Conservation (phyloP, 2,329 filamentous ascomycete species). For the Nannizzia gypsea region DNA sequence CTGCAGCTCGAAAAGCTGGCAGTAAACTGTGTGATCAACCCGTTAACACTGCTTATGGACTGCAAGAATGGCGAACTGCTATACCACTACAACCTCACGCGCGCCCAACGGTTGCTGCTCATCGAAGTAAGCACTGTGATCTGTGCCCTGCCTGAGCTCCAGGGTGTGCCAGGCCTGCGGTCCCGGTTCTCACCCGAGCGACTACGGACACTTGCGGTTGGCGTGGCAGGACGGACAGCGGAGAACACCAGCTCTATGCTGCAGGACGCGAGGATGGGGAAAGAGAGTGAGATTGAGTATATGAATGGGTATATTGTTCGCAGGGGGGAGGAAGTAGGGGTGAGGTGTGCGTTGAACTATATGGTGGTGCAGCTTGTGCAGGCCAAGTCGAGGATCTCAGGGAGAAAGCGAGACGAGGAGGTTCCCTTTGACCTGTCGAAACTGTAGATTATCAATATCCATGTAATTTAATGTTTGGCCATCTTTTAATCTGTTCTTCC, state of each 20-base stretch:
- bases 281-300: conserved; percentile 64
- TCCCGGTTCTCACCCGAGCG: conserved; percentile 50
- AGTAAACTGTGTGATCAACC: conserved; percentile 64
- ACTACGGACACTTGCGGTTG: conserved; percentile 48
- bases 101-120: conserved; percentile 58
- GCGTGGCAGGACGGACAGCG: conserved; percentile 43
- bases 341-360: conserved; percentile 61
- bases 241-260: conserved; percentile 56
- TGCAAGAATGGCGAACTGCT: conserved; percentile 60
- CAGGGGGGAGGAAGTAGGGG: conserved; percentile 58
- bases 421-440: conserved; percentile 23
- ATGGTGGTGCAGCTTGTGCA: conserved; percentile 62
- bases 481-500: neutral
- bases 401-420: conserved; percentile 20
- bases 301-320: conserved; percentile 79
- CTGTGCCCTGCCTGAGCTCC: conserved; percentile 60
- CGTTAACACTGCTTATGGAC: conserved; percentile 68
- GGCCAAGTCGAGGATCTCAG: conserved; percentile 48
- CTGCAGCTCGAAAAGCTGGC: conserved; percentile 69
- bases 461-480: too few relatives aligned
- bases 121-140: conserved; percentile 65
- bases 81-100: conserved; percentile 52
- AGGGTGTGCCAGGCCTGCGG: conserved; percentile 47
- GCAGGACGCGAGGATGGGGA: conserved; percentile 49
- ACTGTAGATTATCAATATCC: too few relatives aligned